Base-by-base conservation (phyloP, 192 early-diverging fungal species). In the Obelidium mucronatum region DNA sequence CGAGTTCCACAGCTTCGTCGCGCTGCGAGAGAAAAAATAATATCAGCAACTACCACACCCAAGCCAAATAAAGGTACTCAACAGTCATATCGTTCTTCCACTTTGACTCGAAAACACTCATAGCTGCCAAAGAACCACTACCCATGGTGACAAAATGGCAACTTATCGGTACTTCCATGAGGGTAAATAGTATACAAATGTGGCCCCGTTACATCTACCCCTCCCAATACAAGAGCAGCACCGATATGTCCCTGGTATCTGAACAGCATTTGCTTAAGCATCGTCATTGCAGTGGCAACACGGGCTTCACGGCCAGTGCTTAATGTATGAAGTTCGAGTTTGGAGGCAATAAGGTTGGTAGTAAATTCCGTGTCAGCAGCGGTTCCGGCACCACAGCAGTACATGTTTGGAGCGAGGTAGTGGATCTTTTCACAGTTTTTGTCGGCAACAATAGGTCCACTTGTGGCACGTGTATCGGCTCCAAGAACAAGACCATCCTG, bases 351-450 rank as follows among this genome's bases (percentile, higher is more conserved):
- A 81, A 98, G 86, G 67, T 86, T 89, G 37, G 96, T 99, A 3
- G 96, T 96, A 79, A 94, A 94, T 80, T 97, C 94, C 33, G 96
- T 97, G 87, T 99, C 97, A 30, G 97, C 97, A n/a, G 97, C 97
- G 19, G 97, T 99, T 76, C 97, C 96, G 31, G 96, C 97, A 68
- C 97, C 96, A 79, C 95, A 95, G 85, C 96, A 98, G 87, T 97
- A 88, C 90, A 97, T 96, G 85, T 99, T 99, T 73, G 96, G 96
- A 48, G 96, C 94, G 55, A 99, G 79, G 78, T 96, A 97, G 87
- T 97, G 96, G 67, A 99, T 96, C 88, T 99, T 99, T 85, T 94
- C 90, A 84, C 96, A 98, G 85, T 99, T 98, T 86, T 99, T 99
- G 88, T 99, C 96, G 0, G 94, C 94, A 11, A 99, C 96, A 78